Conservation (phyloP, 768 basidiomycete species). For the Lentinula sp. region DNA sequence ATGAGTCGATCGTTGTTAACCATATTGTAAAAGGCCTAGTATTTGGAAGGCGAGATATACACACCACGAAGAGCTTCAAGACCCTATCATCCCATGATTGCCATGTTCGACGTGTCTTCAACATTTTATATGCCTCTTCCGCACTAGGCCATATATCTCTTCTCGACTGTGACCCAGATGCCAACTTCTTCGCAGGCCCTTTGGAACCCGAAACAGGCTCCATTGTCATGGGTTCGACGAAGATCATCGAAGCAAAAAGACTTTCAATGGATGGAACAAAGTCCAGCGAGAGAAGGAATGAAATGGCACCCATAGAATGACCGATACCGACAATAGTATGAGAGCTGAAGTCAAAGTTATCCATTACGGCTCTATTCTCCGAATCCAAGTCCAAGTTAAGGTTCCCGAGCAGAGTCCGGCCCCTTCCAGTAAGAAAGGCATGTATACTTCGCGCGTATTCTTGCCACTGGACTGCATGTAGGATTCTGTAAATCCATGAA, state of each 20-base stretch:
- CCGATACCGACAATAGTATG: conserved; percentile 45
- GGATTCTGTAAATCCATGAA: not conserved
- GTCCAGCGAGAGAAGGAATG: not conserved
- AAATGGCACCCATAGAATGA: conserved; percentile 48
- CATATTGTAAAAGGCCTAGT: no score
- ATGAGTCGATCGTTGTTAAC: not conserved
- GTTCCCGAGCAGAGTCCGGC: conserved; percentile 43
- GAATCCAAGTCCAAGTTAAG: conserved; percentile 19
- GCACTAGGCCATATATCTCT: conserved; percentile 47
- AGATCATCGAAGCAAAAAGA: conserved; percentile 31
- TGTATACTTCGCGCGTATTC: conserved; percentile 46
- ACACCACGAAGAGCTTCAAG: conserved; percentile 35
- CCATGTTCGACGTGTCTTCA: conserved; percentile 34
- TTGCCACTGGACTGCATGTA: conserved; percentile 40
- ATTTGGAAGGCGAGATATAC: conserved; percentile 4
- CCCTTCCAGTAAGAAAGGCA: conserved; percentile 40
- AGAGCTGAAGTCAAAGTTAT: conserved; percentile 8
- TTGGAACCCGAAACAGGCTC: not conserved
- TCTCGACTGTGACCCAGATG: not conserved
- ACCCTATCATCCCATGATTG: conserved; percentile 46
- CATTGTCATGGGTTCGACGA: conserved; percentile 43
- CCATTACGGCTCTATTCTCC: not conserved
- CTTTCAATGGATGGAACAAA: conserved; percentile 12
- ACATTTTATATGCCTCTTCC: conserved; percentile 35
- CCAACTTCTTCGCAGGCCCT: not conserved